Evolutionary conservation across 345 rosid species (phyloP).

Genomic region (Eucalyptus shirleyi): DNA sequence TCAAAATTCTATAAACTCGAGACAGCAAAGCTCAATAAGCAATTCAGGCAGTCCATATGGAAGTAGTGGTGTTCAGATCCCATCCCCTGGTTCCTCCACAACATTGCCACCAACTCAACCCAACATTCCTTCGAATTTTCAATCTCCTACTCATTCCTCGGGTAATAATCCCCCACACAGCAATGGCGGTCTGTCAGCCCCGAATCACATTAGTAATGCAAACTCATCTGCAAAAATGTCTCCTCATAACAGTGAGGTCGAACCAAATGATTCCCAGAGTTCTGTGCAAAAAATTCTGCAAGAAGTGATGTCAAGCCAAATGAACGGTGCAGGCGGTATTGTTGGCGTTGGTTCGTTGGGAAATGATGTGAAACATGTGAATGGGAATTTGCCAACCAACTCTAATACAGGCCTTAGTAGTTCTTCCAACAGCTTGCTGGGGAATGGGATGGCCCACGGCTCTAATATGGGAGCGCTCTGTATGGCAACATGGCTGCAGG

Average conservation of each 20-base stretch:
- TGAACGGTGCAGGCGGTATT: slow-evolving; percentile 36
- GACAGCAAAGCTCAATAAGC: slow-evolving; percentile 61
- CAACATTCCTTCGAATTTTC: slow-evolving; percentile 55
- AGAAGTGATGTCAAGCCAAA: slow-evolving; percentile 59
- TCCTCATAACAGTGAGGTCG: slow-evolving; percentile 51
- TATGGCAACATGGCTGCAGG: slow-evolving; percentile 44
- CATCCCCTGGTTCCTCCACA: slow-evolving; percentile 70
- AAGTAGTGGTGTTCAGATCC: slow-evolving; percentile 59
- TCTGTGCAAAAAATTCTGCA: slow-evolving; percentile 86
- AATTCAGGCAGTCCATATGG: slow-evolving; percentile 68
- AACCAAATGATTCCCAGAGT: slow-evolving; percentile 55
- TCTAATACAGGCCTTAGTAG: slow-evolving; percentile 27
- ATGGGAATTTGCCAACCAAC: slow-evolving; percentile 32
- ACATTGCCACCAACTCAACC: slow-evolving; percentile 56
- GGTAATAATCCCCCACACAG: slow-evolving; percentile 39
- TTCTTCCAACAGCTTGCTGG: slow-evolving; percentile 25
- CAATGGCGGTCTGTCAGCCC: slow-evolving; percentile 33
- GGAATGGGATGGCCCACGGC: slow-evolving; percentile 21
- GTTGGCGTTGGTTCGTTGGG: slow-evolving; percentile 44
- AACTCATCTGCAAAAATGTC: slow-evolving; percentile 49
- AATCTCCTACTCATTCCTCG: slow-evolving; percentile 60
- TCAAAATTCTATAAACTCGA: slow-evolving; percentile 80
- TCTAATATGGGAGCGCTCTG: slow-evolving; percentile 13
- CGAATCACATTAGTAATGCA: slow-evolving; percentile 42
- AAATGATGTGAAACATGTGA: slow-evolving; percentile 41